Base-by-base conservation (phyloP, 177 flowering plant species). In the Tripterygium wilfordii region DNA sequence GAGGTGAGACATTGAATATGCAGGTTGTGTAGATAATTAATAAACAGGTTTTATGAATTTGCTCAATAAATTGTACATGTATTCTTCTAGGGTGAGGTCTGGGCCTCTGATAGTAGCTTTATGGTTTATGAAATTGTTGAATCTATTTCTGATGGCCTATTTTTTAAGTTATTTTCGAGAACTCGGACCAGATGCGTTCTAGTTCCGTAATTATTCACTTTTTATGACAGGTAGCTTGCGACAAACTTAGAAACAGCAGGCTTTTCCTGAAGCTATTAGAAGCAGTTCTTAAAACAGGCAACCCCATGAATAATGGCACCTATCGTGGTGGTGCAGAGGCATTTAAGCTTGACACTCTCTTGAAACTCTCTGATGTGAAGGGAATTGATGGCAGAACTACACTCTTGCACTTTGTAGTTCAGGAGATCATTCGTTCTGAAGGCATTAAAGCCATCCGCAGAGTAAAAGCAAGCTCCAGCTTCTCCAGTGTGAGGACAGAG, bases 261-360 rank as follows among this genome's bases (percentile, higher is more conserved):
- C 54, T 81, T 0, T 81, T 81, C 63, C 64, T 76, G 14, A 81
- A 78, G 53, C 88, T 81, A 16, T 45, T 81, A 39, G 88, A 78
- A 66, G 88, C 88, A 17, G 82, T 78, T 23, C 76, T 78, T 8
- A 81, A 78, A 70, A 76, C 84, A 31, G 88, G 88, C 0, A 81
- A 81, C 48, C 74, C 84, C 17, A 78, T 81, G 88, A 81, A 81
- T 58, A 73, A 69, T 52, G 88, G 88, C 17, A 81, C 88, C 5
- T 81, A 54, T 59, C 76, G 88, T 13, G 84, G 88, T 28, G 77
- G 84, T 16, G 88, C 88, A 0, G 80, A 71, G 56, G 88, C 82
- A 16, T 74, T 78, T 46, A 76, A 71, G 54, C 80, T 81, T 8
- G 84, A 81, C 64, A 76, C 88, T 2, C 80, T 81, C 33, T 57